A percentile compares a stretch with the other conserved stretches of the same genome.
Evolutionary conservation across 179 eudicot species (phyloP).

Genomic region (Pouteria campechiana): DNA sequence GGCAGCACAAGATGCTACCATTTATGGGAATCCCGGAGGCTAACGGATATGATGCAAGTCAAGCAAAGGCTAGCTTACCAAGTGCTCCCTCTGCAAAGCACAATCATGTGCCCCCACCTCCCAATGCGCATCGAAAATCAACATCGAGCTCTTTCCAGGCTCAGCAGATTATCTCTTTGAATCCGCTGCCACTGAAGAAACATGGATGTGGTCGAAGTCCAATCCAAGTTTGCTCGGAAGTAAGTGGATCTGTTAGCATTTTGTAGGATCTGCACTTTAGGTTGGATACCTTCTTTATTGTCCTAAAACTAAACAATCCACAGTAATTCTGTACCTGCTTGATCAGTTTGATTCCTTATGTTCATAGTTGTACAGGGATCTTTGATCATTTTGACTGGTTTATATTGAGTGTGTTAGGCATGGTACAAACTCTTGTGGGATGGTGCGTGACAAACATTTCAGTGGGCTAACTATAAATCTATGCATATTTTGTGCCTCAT

Average conservation of each 20-base stretch:
- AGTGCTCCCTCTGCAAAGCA: conserved; percentile 39
- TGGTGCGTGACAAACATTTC: no score
- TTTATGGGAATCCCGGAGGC: conserved; percentile 44
- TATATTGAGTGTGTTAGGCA: no score
- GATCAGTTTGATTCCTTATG: no score
- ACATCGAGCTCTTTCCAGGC: conserved; percentile 48
- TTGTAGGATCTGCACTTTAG: background rate
- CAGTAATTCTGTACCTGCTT: no score
- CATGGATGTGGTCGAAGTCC: conserved; percentile 90
- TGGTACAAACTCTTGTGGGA: no score
- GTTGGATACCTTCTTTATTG: background rate
- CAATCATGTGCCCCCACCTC: conserved; percentile 31
- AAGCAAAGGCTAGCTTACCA: conserved; percentile 35
- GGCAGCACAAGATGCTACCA: conserved; percentile 58
- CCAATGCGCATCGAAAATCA: conserved; percentile 48
- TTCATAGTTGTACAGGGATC: no score
- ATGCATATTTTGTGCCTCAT: no score
- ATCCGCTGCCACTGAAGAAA: conserved; percentile 87
- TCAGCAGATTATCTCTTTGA: conserved; percentile 77
- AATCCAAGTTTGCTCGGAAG: conserved; percentile 84
- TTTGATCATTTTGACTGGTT: no score
- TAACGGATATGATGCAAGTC: conserved; percentile 49
- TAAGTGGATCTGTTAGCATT: conserved; percentile 4
- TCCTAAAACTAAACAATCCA: no score
- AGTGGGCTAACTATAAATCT: no score